Conservation (phyloP, 2,329 filamentous ascomycete genomes). For the Anisogramma anomala region DNA sequence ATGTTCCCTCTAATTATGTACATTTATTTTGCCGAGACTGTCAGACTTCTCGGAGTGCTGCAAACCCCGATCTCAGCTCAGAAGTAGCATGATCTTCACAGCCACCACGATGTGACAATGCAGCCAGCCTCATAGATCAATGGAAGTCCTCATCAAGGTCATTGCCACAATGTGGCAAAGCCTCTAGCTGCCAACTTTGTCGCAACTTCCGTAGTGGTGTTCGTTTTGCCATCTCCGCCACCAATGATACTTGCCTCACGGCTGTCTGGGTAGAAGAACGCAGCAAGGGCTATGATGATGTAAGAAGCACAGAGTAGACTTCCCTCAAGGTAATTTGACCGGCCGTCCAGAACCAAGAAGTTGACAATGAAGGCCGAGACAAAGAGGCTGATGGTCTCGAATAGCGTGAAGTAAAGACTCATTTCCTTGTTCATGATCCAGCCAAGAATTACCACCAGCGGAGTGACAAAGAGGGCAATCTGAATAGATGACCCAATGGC, state of each 20-base stretch:
- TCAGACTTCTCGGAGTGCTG: too few relatives aligned
- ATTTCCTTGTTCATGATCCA: slow-evolving; percentile 59
- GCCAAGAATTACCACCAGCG: slow-evolving; percentile 58
- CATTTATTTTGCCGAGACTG: too few relatives aligned
- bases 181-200: slow-evolving; percentile 3
- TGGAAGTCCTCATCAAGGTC: background rate
- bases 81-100: too few relatives aligned
- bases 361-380: slow-evolving; percentile 78
- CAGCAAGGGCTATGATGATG: slow-evolving; percentile 54
- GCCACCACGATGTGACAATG: too few relatives aligned
- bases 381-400: slow-evolving; percentile 81
- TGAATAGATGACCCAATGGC: slow-evolving; percentile 61
- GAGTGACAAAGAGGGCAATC: slow-evolving; percentile 60
- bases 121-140: background rate
- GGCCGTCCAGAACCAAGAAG: slow-evolving; percentile 73
- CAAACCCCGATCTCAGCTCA: too few relatives aligned
- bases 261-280: slow-evolving; percentile 52
- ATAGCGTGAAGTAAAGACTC: slow-evolving; percentile 76
- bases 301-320: slow-evolving; percentile 56
- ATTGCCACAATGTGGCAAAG: slow-evolving; percentile 5
- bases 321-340: slow-evolving; percentile 80
- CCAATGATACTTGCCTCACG: slow-evolving; percentile 31
- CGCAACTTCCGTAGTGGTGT: slow-evolving; percentile 4
- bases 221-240: slow-evolving; percentile 10
- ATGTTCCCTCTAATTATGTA: too few relatives aligned